Evolutionary conservation across 2,329 filamentous ascomycete genomes (phyloP), one percentile per base, ranked within the genome.

Genomic region (Cladorrhinum sp.): DNA sequence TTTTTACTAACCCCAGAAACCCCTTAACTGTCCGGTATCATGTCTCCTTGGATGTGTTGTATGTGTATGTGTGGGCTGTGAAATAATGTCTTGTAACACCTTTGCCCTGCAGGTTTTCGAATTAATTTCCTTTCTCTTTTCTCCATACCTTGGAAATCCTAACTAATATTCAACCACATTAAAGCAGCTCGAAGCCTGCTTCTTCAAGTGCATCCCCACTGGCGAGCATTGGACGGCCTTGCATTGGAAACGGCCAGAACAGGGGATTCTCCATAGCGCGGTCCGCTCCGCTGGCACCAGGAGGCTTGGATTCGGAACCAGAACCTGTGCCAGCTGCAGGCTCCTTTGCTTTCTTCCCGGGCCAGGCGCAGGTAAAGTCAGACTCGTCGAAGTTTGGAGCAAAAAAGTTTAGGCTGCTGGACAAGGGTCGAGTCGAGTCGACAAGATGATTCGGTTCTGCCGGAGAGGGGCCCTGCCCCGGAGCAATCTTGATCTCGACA

Each of bases 241-340:
- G 83, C 80, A 85, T 81, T 0, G 83, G 83, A 62, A 85, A 85
- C 0, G 83, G 82, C 83, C 83, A 86, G 65, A 85, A 85, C 1
- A 85, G 71, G 18, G 82, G 82, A 58, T 84, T 84, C 61, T 82
- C 78, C 62, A 78, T 70, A 20, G 67, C 72, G 75, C 75, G 7
- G 56, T 58, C 9, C 54, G 71, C 57, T 24, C 38, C 18, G 5
- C 22, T 12, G 22, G 29, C 22, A 22, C 22, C 13, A 16, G 23
- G 18, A 49, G 45, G 23, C 16, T 50, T 50, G 18, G 50, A 50
- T 16, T 24, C 23, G n/a, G 20, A 29, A n/a, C 51, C 55, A 20
- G 32, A 29, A 13, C 32, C 18, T 27, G 12, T 7, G 23, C 49
- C 48, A 8, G 12, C 18, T 22, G 45, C 53, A 16, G 54, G 48